Base-by-base conservation (phyloP, 2,329 filamentous ascomycete species). In the Cladosporium colombiae region DNA sequence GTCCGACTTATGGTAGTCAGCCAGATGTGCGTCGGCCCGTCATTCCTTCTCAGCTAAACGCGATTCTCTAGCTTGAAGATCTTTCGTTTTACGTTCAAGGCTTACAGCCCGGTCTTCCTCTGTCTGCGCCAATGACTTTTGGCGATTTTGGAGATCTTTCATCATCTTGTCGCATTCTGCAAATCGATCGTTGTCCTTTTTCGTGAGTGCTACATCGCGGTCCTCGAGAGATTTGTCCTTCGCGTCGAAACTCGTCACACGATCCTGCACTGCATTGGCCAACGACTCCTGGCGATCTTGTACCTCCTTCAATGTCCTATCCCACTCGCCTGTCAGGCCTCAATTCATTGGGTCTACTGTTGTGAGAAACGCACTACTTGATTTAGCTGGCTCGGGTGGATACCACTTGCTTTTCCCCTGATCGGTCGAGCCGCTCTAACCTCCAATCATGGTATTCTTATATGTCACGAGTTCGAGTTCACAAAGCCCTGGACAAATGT, bases 181-280 rank as follows among this genome's bases (percentile, higher is more conserved):
- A 25, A 29, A 52, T 23, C 35, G 44, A 27, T 62, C 59, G 10
- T 35, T 50, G n/a, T 50, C 49, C n/a, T 62, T 62, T 18, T 62
- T 29, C 14, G 59, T 27, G n/a, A 64, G 23, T 14, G 35, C 35
- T 5, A 50, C 61, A n/a, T 64, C 50, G 27, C 61, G 61, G 18
- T 64, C 61, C 18, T 64, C 61, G 14, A 64, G 61, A 56, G 50
- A 25, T 18, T 64, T 64, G 27, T 59, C 29, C 55, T 65, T 65
- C 10, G 53, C 25, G 31, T 57, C 55, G 23, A 59, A 37, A 6
- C 52, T n/a, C 29, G 18, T 13, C 53, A 25, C 27, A 37, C 52
- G 16, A 18, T 49, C 11, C 37, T 23, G 23, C 53, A 40, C 10
- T 37, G 13, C 35, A 13, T 37, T 37, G 35, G 35, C 35, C 35